Conservation (phyloP, 2,329 filamentous ascomycete genomes). For the Xylogone sp. region DNA sequence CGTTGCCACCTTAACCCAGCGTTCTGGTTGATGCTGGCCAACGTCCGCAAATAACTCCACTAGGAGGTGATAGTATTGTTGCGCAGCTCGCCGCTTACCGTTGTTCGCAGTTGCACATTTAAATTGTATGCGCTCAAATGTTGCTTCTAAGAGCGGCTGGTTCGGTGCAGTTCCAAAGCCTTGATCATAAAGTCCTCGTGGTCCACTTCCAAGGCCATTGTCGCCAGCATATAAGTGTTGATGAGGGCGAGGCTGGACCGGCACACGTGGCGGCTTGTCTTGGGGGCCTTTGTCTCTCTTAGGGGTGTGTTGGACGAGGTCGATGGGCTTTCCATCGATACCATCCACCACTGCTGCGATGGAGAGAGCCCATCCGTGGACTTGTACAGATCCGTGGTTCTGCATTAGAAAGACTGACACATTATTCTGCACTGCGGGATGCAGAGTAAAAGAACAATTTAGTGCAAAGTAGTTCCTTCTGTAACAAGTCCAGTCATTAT, state of each 20-base stretch:
- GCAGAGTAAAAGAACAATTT: conserved; percentile 58
- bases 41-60: conserved; percentile 63
- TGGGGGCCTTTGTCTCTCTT: conserved; percentile 70
- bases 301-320: conserved; percentile 72
- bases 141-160: conserved; percentile 26
- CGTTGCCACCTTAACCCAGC: conserved; percentile 56
- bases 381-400: conserved; percentile 24
- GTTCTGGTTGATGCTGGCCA: conserved; percentile 27
- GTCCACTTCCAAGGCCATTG: conserved; percentile 14
- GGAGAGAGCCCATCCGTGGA: conserved; percentile 60
- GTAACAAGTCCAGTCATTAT: conserved; percentile 71
- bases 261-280: conserved; percentile 52
- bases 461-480: conserved; percentile 70
- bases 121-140: conserved; percentile 71
- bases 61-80: conserved; percentile 70
- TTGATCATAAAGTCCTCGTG: conserved; percentile 14
- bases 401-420: conserved; percentile 37
- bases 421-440: conserved; percentile 39
- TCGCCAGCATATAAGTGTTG: conserved; percentile 20
- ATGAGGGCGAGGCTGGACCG: conserved; percentile 23
- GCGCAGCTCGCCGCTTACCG: conserved; percentile 66
- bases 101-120: conserved; percentile 74
- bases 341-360: conserved; percentile 65
- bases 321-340: conserved; percentile 58
- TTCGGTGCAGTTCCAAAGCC: conserved; percentile 6